These are phyloP conservation scores for Phytopythium delawarense DNA, from an alignment of 352 stramenopile genomes.

Conservation along the genomic window DNA sequence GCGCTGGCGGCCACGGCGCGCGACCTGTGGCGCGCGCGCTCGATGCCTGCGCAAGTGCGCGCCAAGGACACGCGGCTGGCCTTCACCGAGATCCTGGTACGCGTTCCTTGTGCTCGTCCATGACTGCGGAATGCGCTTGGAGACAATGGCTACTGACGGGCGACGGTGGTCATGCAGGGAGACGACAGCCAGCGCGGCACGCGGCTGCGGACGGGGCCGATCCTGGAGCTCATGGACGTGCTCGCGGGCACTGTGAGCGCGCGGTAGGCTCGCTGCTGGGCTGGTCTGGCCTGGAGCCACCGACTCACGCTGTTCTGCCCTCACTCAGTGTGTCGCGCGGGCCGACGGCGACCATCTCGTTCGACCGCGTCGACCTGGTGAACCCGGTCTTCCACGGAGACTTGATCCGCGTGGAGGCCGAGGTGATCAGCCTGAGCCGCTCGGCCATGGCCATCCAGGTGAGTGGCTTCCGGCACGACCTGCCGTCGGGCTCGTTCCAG, in stretches of 20 bases:
- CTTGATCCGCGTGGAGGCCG: conserved; percentile 43
- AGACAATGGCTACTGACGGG: no score
- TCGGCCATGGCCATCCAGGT: conserved; percentile 56
- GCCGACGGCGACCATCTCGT: conserved; percentile 42
- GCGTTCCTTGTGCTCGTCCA: neutral
- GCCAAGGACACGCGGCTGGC: conserved; percentile 46
- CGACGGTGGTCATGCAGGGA: conserved; percentile 15
- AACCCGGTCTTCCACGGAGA: conserved; percentile 56
- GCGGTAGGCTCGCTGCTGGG: conserved; percentile 10
- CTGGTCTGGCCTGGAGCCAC: neutral
- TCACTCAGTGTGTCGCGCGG: conserved; percentile 23
- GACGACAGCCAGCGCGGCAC: conserved; percentile 42
- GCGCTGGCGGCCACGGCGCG: conserved; percentile 34
- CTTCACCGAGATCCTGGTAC: conserved; percentile 59
- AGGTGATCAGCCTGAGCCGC: conserved; percentile 42
- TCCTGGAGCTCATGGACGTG: conserved; percentile 53
- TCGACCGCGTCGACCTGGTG: conserved; percentile 50
- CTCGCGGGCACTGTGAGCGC: conserved; percentile 38
- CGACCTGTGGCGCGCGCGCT: conserved; percentile 38
- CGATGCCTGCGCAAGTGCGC: conserved; percentile 39
- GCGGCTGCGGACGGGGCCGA: conserved; percentile 43
- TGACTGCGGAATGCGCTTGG: no score
- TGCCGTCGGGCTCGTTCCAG: conserved; percentile 29
- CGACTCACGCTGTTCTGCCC: neutral
- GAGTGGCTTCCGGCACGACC: conserved; percentile 43